These are phyloP conservation scores for Termitomyces sp. DNA, from an alignment of 768 basidiomycete species.

Conservation along the genomic window DNA sequence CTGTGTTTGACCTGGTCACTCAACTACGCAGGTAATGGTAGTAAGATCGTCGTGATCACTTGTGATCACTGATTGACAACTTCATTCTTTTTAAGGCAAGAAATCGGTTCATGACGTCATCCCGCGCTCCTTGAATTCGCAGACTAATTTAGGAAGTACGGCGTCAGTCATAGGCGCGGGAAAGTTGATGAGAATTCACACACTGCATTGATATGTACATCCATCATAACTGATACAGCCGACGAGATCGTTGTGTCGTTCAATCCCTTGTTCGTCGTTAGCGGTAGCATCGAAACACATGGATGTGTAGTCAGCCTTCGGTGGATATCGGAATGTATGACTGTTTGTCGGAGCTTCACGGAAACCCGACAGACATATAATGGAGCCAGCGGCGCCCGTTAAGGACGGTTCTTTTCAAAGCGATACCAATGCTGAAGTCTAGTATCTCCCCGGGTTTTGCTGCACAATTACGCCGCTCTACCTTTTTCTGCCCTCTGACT, in stretches of 20 bases:
- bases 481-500: constrained; percentile 5
- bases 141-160: not conserved
- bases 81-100: not conserved
- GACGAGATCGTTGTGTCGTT: not conserved
- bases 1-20: not conserved
- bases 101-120: constrained; percentile 1
- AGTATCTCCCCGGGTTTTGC: constrained; percentile 4
- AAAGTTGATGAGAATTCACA: not conserved
- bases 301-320: constrained; percentile 2
- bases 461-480: constrained; percentile 8
- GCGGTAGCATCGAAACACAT: not conserved
- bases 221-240: not conserved
- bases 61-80: not conserved
- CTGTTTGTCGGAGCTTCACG: constrained; percentile 11
- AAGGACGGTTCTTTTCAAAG: not conserved
- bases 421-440: constrained; percentile 9
- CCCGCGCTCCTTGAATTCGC: not conserved
- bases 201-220: not conserved
- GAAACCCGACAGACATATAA: constrained; percentile 11
- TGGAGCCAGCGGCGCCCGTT: not conserved
- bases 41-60: not conserved
- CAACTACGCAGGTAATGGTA: not conserved
- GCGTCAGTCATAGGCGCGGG: not conserved
- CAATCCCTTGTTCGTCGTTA: not conserved
- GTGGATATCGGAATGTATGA: constrained; percentile 7